These are phyloP conservation scores for Corchorus olitorius DNA, from an alignment of 345 rosid species.

Conservation along the genomic window DNA sequence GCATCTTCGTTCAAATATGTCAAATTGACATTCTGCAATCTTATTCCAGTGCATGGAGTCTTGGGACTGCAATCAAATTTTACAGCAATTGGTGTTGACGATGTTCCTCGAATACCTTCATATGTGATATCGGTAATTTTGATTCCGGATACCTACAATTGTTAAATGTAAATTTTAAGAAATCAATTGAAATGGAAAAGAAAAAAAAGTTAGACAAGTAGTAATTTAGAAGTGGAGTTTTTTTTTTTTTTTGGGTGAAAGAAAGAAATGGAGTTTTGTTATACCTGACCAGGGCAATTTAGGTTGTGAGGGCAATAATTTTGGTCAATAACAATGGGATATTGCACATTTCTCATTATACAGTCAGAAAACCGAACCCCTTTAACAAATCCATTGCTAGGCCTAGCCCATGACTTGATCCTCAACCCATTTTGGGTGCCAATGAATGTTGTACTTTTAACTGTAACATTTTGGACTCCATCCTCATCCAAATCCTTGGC, in stretches of 20 bases:
- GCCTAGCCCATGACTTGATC: slow-evolving; percentile 65
- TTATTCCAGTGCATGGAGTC: slow-evolving; percentile 35
- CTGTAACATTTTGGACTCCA: slow-evolving; percentile 56
- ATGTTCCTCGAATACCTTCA: slow-evolving; percentile 38
- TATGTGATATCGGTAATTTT: slow-evolving; percentile 34
- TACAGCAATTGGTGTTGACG: slow-evolving; percentile 31
- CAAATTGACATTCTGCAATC: slow-evolving; percentile 31
- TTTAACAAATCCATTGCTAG: slow-evolving; percentile 51
- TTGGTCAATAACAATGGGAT: slow-evolving; percentile 37
- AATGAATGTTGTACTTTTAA: slow-evolving; percentile 36
- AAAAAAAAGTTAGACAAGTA: too few relatives aligned
- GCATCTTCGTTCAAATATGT: slow-evolving; percentile 23
- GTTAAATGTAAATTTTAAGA: background rate
- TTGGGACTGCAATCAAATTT: slow-evolving; percentile 38
- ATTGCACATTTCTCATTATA: slow-evolving; percentile 40
- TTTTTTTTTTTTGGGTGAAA: too few relatives aligned
- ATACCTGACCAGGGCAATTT: slow-evolving; percentile 31
- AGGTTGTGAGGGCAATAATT: too few relatives aligned
- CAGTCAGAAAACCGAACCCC: slow-evolving; percentile 41
- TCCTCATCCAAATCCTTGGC: slow-evolving; percentile 40
- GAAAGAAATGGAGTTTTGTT: background rate
- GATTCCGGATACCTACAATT: slow-evolving; percentile 25
- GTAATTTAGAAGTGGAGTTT: background rate
- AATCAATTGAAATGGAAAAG: background rate
- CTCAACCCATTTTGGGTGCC: slow-evolving; percentile 55